phyloP scores from a whole-genome alignment of 306 rosid genomes.

The Inga oerstediana region DNA sequence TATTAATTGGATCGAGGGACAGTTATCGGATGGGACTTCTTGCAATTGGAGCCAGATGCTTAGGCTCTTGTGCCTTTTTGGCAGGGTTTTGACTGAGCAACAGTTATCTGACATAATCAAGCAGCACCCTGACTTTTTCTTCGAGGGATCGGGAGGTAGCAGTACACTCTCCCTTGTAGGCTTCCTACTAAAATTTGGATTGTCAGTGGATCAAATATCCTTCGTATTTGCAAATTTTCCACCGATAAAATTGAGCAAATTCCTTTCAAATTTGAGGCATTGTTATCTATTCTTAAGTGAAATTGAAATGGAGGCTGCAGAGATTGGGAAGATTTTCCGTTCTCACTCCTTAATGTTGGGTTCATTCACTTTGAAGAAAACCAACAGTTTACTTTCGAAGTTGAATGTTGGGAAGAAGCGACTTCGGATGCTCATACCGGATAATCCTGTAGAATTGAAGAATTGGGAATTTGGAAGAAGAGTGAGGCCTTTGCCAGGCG shows the following conservation, averaged over 20 bases:
- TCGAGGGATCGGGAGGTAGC: conserved; percentile 67
- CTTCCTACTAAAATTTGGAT: conserved; percentile 65
- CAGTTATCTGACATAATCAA: conserved; percentile 43
- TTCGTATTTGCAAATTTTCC: conserved; percentile 64
- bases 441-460: conserved; percentile 63
- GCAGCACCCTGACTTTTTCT: conserved; percentile 53
- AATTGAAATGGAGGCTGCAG: conserved; percentile 58
- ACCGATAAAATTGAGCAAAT: conserved; percentile 41
- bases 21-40: conserved; percentile 42
- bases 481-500: conserved; percentile 45
- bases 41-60: conserved; percentile 67
- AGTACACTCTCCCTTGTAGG: conserved; percentile 54
- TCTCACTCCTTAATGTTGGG: conserved; percentile 60
- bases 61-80: conserved; percentile 50
- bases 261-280: conserved; percentile 59
- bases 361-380: conserved; percentile 54
- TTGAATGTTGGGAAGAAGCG: conserved; percentile 75
- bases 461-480: conserved; percentile 62
- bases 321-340: conserved; percentile 56
- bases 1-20: conserved; percentile 50
- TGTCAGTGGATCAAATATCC: conserved; percentile 44
- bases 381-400: conserved; percentile 48
- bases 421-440: conserved; percentile 48
- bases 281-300: conserved; percentile 52
- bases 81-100: conserved; percentile 41